Evolutionary conservation across 768 basidiomycete genomes (phyloP).

Genomic region (Ramaria sp.): DNA sequence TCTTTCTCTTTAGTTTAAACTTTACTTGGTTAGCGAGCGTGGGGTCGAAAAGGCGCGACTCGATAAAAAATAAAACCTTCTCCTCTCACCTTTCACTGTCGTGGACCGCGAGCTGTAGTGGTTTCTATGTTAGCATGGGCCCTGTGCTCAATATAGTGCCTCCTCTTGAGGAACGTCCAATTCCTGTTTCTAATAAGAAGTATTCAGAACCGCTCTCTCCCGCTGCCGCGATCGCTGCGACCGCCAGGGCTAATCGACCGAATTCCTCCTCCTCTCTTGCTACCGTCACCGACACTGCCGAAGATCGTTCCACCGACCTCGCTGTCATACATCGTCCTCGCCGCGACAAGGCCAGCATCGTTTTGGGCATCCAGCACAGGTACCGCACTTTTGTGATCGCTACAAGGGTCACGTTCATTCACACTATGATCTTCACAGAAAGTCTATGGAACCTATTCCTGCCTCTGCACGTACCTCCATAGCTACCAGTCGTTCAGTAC

Average conservation of each 20-base stretch:
- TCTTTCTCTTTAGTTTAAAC: no score
- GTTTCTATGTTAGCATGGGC: neutral
- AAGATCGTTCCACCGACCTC: slow-evolving; percentile 19
- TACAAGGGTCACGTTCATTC: neutral
- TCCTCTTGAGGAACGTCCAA: neutral
- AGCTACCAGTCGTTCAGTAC: slow-evolving; percentile 59
- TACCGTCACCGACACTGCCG: slow-evolving; percentile 18
- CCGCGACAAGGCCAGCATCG: slow-evolving; percentile 65
- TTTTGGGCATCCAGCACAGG: slow-evolving; percentile 60
- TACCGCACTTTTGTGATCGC: neutral
- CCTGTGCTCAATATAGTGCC: slow-evolving; percentile 3
- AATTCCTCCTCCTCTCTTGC: slow-evolving; percentile 19
- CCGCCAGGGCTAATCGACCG: neutral
- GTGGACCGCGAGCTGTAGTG: neutral
- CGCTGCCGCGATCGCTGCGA: slow-evolving; percentile 2
- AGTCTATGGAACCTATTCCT: slow-evolving; percentile 79
- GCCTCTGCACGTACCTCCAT: slow-evolving; percentile 66
- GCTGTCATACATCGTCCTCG: slow-evolving; percentile 27
- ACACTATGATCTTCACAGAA: slow-evolving; percentile 21
- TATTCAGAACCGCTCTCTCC: neutral
- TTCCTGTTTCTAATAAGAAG: neutral
- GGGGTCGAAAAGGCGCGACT: neutral
- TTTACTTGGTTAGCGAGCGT: no score
- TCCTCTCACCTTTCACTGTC: no score
- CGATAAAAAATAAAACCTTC: neutral